These are phyloP conservation scores for Hypoxylon sp. DNA, from an alignment of 2,329 filamentous ascomycete species.

Conservation along the genomic window DNA sequence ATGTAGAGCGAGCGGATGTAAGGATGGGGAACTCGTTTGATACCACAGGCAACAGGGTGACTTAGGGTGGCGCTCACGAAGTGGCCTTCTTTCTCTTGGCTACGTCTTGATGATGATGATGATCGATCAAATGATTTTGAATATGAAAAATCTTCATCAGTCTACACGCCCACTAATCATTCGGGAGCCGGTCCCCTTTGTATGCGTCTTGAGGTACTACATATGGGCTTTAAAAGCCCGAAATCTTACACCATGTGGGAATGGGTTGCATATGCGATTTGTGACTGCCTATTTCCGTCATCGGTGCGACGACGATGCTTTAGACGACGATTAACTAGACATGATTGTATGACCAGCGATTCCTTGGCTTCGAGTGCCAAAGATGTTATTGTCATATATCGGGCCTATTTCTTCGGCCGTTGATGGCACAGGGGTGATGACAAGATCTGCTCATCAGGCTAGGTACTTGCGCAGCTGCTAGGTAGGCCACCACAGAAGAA, in stretches of 20 bases:
- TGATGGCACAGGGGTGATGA: no score
- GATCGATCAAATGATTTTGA: slow-evolving; percentile 20
- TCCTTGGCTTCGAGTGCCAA: slow-evolving; percentile 27
- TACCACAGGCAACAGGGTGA: slow-evolving; percentile 29
- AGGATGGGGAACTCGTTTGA: slow-evolving; percentile 22
- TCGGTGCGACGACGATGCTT: slow-evolving; percentile 24
- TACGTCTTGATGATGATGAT: slow-evolving; percentile 31
- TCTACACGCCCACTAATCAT: not conserved
- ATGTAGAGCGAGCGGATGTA: slow-evolving; percentile 7
- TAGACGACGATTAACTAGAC: slow-evolving; percentile 9
- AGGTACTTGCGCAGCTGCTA: no score
- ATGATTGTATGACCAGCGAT: slow-evolving; percentile 30
- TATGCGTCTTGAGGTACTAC: slow-evolving; percentile 26
- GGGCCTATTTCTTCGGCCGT: slow-evolving; percentile 25
- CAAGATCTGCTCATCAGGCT: no score
- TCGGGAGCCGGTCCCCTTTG: not conserved
- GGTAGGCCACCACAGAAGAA: no score
- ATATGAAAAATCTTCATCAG: slow-evolving; percentile 11
- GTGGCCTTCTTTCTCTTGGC: slow-evolving; percentile 14
- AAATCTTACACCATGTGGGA: slow-evolving; percentile 19
- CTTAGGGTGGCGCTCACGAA: slow-evolving; percentile 16
- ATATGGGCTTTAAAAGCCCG: slow-evolving; percentile 11
- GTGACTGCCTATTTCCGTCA: slow-evolving; percentile 5
- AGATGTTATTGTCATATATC: slow-evolving; percentile 3
- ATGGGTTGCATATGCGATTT: slow-evolving; percentile 27